A percentile compares a stretch with the other conserved stretches of the same genome.
These are phyloP conservation scores for Pseudocercospora pini-densiflorae DNA, from an alignment of 2,329 filamentous ascomycete genomes.

Conservation along the genomic window DNA sequence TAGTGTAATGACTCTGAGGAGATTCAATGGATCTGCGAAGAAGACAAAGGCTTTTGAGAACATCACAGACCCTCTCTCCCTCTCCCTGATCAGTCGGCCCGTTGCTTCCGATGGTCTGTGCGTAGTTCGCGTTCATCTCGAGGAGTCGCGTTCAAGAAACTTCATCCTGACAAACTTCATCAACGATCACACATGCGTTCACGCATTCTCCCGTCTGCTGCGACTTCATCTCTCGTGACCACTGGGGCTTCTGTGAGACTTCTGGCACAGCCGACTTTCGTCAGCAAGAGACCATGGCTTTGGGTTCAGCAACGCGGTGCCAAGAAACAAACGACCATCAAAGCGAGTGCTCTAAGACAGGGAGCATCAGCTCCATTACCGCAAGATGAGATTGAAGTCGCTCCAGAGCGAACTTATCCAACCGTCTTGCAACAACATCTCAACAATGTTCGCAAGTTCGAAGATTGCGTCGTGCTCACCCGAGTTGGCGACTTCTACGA, in stretches of 20 bases:
- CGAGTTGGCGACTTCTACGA: slow-evolving; percentile 97
- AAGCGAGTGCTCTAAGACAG: slow-evolving; percentile 58
- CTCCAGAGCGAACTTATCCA: slow-evolving; percentile 66
- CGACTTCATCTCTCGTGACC: neutral
- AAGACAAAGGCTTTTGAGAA: no score
- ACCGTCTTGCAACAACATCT: slow-evolving; percentile 86
- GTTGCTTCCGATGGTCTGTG: neutral
- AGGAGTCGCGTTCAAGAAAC: neutral
- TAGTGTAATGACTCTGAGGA: no score
- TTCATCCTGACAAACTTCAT: neutral
- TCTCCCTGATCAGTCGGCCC: neutral
- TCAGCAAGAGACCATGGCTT: slow-evolving; percentile 17
- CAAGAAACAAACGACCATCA: slow-evolving; percentile 46
- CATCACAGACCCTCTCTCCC: no score
- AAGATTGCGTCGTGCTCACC: slow-evolving; percentile 88
- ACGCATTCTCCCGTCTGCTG: neutral
- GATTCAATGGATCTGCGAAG: no score
- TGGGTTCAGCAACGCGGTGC: slow-evolving; percentile 33
- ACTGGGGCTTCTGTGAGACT: neutral
- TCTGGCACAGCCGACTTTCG: neutral
- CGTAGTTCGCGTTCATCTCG: neutral
- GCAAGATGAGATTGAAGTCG: slow-evolving; percentile 48
- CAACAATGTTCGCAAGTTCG: slow-evolving; percentile 88
- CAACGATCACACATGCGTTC: neutral
- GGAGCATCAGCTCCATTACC: slow-evolving; percentile 55